phyloP scores from a whole-genome alignment of 1,139 yeast species.

The Pichia sp. region DNA sequence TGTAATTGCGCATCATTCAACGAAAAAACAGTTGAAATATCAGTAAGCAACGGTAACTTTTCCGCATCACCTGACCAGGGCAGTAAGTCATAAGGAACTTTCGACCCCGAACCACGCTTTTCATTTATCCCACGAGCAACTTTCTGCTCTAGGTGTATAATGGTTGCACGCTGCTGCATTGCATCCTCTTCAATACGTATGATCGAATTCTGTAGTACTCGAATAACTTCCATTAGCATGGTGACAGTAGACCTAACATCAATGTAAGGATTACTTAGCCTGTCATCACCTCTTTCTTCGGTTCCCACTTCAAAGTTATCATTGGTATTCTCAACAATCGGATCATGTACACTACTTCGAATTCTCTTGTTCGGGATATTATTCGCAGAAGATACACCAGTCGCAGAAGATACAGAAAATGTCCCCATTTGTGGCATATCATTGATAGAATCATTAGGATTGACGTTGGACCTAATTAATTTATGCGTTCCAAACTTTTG shows the following conservation, averaged over 20 bases:
- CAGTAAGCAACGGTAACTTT: slow-evolving; percentile 24
- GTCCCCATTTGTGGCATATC: background rate
- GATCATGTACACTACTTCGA: no score
- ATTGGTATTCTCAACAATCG: no score
- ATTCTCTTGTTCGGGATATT: background rate
- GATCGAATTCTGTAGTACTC: slow-evolving; percentile 16
- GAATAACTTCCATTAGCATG: slow-evolving; percentile 1
- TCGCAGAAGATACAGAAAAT: background rate
- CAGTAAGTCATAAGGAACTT: slow-evolving; percentile 26
- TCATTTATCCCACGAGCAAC: slow-evolving; percentile 24
- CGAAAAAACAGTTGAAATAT: slow-evolving; percentile 25
- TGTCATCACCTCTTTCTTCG: background rate
- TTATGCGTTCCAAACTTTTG: background rate
- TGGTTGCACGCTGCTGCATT: slow-evolving; percentile 17
- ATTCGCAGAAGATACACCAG: background rate
- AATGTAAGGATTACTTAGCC: background rate
- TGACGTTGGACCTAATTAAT: background rate
- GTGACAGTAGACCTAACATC: background rate
- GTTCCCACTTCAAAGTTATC: background rate
- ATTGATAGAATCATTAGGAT: background rate
- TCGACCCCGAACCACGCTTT: slow-evolving; percentile 29
- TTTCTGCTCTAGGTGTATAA: slow-evolving; percentile 28
- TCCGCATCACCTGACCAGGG: slow-evolving; percentile 23
- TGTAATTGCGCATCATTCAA: slow-evolving; percentile 15
- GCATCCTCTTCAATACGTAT: slow-evolving; percentile 13